These are phyloP conservation scores for Mycosphaerelloides madeirae DNA, from an alignment of 2,329 filamentous ascomycete species.

Conservation along the genomic window DNA sequence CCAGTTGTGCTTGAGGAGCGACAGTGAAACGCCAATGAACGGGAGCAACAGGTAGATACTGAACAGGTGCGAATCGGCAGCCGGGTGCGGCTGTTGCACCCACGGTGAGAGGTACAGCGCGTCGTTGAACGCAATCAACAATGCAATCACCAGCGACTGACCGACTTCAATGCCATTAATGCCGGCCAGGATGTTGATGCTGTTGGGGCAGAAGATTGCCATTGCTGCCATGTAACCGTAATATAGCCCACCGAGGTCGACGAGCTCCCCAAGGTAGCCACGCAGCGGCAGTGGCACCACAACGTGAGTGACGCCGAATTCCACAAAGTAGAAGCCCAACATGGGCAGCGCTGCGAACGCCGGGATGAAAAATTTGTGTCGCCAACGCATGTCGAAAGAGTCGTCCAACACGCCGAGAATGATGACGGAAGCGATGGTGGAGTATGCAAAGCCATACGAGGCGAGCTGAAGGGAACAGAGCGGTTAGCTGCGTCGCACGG, in stretches of 20 bases:
- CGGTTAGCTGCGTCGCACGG: conserved; percentile 46
- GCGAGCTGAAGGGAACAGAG: conserved; percentile 64
- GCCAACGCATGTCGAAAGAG: conserved; percentile 96
- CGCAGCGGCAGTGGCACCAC: conserved; percentile 84
- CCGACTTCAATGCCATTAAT: conserved; percentile 97
- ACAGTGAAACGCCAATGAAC: conserved; percentile 86
- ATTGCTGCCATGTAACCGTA: conserved; percentile 96
- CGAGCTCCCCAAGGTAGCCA: conserved; percentile 74
- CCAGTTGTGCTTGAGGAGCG: conserved; percentile 88
- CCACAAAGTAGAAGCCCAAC: conserved; percentile 95
- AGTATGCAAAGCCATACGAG: conserved; percentile 88
- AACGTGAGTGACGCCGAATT: conserved; percentile 94
- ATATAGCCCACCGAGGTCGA: conserved; percentile 73
- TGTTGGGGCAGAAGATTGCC: conserved; percentile 96
- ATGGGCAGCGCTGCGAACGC: conserved; percentile 90
- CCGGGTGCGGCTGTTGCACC: conserved; percentile 75
- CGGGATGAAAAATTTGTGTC: conserved; percentile 97
- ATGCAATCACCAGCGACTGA: conserved; percentile 85
- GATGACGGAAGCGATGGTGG: conserved; percentile 84
- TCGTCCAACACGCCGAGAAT: conserved; percentile 93
- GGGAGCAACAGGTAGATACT: conserved; percentile 91
- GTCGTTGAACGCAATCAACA: conserved; percentile 81
- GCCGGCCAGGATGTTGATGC: conserved; percentile 99
- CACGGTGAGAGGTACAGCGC: conserved; percentile 68
- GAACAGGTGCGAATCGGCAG: conserved; percentile 92